phyloP scores from a whole-genome alignment of 2,329 filamentous ascomycete species.

The Cladorrhinum sp. region DNA sequence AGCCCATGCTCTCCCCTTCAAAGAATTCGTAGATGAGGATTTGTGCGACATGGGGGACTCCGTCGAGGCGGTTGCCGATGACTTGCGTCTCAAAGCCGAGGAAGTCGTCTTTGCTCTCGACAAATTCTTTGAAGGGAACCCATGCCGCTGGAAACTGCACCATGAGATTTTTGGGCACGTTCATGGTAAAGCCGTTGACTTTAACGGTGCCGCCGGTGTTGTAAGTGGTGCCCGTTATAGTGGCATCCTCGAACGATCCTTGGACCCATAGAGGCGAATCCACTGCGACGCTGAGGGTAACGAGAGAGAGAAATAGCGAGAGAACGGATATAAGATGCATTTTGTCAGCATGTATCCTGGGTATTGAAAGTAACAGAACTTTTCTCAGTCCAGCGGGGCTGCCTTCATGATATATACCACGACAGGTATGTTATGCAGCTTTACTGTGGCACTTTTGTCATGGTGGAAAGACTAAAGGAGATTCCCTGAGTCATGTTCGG shows the following conservation, averaged over 20 bases:
- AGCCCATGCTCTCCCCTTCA: conserved; percentile 35
- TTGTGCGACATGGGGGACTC: conserved; percentile 33
- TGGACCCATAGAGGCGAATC: conserved; percentile 35
- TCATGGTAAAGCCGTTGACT: conserved; percentile 43
- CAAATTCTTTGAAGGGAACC: conserved; percentile 41
- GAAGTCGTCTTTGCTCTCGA: conserved; percentile 31
- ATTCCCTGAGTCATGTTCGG: no score
- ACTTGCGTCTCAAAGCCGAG: conserved; percentile 36
- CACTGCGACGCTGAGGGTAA: conserved; percentile 9
- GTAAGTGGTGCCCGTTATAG: conserved; percentile 31
- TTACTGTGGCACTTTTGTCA: no score
- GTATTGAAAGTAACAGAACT: background rate
- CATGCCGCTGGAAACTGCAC: conserved; percentile 48
- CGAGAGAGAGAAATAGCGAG: background rate
- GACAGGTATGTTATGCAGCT: no score
- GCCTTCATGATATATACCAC: no score
- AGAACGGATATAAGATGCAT: background rate
- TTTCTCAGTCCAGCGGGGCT: no score
- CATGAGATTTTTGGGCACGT: conserved; percentile 47
- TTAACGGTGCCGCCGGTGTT: conserved; percentile 45
- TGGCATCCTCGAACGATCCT: conserved; percentile 34
- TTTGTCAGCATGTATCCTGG: background rate
- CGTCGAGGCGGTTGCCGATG: conserved; percentile 36
- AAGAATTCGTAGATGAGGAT: conserved; percentile 35
- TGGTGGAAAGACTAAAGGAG: no score